Conservation (phyloP, 306 rosid species). For the Casuarina equisetifolia region DNA sequence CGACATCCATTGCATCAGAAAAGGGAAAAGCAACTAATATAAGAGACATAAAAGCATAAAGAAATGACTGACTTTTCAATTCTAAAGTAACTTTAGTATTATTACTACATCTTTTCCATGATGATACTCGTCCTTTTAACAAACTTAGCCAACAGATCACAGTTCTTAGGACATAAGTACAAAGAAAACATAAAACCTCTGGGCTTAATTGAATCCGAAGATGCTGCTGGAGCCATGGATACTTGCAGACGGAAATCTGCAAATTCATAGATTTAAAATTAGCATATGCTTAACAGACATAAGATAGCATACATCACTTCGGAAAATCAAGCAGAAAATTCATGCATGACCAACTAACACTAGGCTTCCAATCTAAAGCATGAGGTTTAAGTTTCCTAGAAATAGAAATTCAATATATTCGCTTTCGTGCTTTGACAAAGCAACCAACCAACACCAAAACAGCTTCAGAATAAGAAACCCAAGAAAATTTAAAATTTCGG, state of each 20-base stretch:
- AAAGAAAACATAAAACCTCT: slow-evolving; percentile 56
- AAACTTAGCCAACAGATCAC: neutral
- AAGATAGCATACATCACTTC: slow-evolving; percentile 8
- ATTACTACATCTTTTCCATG: neutral
- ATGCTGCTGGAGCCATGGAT: slow-evolving; percentile 66
- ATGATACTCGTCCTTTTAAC: no score
- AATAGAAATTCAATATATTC: neutral
- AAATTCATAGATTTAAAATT: slow-evolving; percentile 19
- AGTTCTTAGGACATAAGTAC: neutral
- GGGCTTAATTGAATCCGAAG: slow-evolving; percentile 68
- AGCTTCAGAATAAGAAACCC: neutral
- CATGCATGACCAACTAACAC: neutral
- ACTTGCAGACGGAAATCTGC: slow-evolving; percentile 40
- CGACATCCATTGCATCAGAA: neutral
- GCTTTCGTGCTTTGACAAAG: neutral
- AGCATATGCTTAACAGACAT: neutral
- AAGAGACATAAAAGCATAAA: neutral
- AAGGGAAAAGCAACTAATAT: neutral
- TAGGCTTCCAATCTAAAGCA: neutral
- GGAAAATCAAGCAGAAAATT: slow-evolving; percentile 5
- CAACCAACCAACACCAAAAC: neutral
- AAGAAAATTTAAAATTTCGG: neutral
- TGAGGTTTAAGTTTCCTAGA: neutral
- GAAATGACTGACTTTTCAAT: neutral
- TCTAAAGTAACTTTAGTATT: neutral